Evolutionary conservation across 257 asterid species (phyloP), one percentile per base, ranked within the genome.

Genomic region (Plantago elongata): DNA sequence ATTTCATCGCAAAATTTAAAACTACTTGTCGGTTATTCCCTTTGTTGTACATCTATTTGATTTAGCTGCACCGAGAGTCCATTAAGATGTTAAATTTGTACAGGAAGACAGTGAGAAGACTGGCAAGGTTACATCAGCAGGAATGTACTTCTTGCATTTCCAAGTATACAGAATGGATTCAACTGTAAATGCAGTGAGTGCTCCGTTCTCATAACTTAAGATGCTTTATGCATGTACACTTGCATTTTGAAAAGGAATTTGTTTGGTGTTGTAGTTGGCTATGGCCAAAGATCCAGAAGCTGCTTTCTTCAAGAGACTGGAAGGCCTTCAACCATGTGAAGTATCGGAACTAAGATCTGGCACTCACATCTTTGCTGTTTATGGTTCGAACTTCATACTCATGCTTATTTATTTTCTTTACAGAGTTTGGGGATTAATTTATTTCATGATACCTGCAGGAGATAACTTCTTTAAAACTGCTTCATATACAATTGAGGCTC

Each of bases 271-370:
- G 78, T 75, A 81, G 87, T 73, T 81, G 80, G 82, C 87, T 51
- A 81, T 81, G 79, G 84, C 99, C 13, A 93, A 89, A 81, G 99
- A 93, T 60, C 96, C 99, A 11, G 97, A 93, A 78, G 87, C 97
- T 74, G 95, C 94, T 79, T 93, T 94, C 77, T 93, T 93, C 81
- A 93, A 90, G 81, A 83, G 88, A 72, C 70, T 93, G 72, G 99
- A 93, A 74, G 99, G 97, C 65, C 95, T 93, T 71, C 99, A 90
- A 75, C 99, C 99, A 62, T 93, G 99, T 77, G 99, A 93, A 80
- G 97, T 93, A 64, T 85, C 95, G 3, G 87, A 87, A 80, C 85
- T 93, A 72, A 93, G 87, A 71, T 78, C 97, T 63, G 99, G 99
- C 79, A 87, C 97, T 63, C 99, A 93, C 86, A 89, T 93, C 80